Base-by-base conservation (phyloP, 805 yeast species). In the Wickerhamiella bombiphila region DNA sequence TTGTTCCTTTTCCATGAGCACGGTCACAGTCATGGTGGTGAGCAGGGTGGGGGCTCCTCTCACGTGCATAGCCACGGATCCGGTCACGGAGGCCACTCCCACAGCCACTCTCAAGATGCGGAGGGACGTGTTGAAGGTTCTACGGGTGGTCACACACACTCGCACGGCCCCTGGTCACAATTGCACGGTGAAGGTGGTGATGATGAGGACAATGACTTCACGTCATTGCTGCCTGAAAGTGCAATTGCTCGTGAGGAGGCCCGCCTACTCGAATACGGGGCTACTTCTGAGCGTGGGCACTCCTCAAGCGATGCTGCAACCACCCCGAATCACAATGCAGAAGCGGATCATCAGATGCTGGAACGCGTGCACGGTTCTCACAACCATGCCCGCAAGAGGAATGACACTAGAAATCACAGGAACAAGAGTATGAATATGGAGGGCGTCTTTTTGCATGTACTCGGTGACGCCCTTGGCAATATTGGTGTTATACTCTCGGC, bases 401-500 rank as follows among this genome's bases (percentile, higher is more conserved):
- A 35, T 17, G 46, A 44, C 29, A 56, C 54, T 31, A 42, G 37
- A 8, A 48, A 48, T 32, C 62, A 59, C 41, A 46, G 43, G 42
- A 22, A 36, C 26, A 16, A 45, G 42, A 73, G 70, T 53, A 64
- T 88, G 64, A 88, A 91, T 59, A 88, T 88, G 96, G 86, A 82
- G 51, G 98, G 98, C 45, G 96, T 88, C 3, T 91, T 82, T 54
- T 65, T 88, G 53, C 98, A 88, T 54, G 98, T 91, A 9, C 45
- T 91, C 49, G 97, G 97, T 32, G 98, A 88, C 59, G 97, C 97
- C 1, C 65, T 88, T 40, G 97, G 98, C 45, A 88, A 88, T 55
- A 62, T 88, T 38, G 97, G 97, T 47, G 98, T 88, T 37, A 91
- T 88, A 40, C 57, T 69, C 3, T 76, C 95, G 2, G 98, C 97